These are phyloP conservation scores for Rhypophila decipiens DNA, from an alignment of 495 filamentous ascomycete genomes.

Conservation along the genomic window DNA sequence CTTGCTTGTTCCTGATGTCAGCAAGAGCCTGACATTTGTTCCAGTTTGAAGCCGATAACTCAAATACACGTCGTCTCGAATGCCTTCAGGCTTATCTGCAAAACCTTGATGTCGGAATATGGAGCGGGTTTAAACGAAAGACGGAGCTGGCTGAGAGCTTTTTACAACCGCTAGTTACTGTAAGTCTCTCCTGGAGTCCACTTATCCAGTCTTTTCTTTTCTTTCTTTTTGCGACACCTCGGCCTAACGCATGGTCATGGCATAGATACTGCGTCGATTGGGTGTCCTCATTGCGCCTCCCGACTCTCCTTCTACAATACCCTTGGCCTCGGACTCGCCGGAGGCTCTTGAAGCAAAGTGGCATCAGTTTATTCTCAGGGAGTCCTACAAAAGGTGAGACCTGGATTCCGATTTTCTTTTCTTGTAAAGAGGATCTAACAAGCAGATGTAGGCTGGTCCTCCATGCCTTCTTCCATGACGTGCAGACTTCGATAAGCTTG, in stretches of 20 bases:
- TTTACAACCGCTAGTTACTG: slow-evolving; percentile 42
- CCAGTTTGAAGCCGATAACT: slow-evolving; percentile 48
- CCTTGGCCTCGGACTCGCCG: slow-evolving; percentile 30
- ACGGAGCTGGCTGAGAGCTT: slow-evolving; percentile 58
- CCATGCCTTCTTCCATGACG: slow-evolving; percentile 47
- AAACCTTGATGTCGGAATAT: slow-evolving; percentile 47
- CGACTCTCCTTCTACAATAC: slow-evolving; percentile 10
- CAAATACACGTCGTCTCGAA: slow-evolving; percentile 45
- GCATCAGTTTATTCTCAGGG: slow-evolving; percentile 35
- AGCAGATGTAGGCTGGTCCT: slow-evolving; percentile 46
- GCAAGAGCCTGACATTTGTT: too few species aligned
- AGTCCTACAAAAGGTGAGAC: slow-evolving; percentile 28
- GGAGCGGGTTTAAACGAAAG: slow-evolving; percentile 55
- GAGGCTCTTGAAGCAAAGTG: slow-evolving; percentile 45
- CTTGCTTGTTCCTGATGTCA: background rate
- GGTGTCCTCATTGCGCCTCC: slow-evolving; percentile 16
- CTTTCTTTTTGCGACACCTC: background rate
- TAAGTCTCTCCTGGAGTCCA: background rate
- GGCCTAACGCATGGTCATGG: too few species aligned
- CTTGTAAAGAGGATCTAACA: too few species aligned
- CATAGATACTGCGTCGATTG: slow-evolving; percentile 31
- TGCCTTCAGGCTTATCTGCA: slow-evolving; percentile 46
- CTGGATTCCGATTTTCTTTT: too few species aligned
- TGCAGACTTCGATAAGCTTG: slow-evolving; percentile 46
- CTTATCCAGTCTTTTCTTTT: background rate